Base-by-base conservation (phyloP, 768 basidiomycete species). In the Suillus spraguei region DNA sequence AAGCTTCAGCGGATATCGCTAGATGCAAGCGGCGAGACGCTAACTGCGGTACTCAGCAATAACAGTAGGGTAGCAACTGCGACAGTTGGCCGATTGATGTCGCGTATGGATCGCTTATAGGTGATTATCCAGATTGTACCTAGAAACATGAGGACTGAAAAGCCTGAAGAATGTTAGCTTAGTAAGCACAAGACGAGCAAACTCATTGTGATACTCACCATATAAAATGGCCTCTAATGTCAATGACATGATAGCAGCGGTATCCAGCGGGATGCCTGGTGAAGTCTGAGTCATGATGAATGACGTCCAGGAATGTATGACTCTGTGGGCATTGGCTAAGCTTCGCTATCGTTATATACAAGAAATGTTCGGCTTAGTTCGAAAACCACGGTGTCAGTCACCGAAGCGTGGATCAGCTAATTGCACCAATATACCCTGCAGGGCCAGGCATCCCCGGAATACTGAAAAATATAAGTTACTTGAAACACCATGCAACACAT, bases 241-340 rank as follows among this genome's bases (percentile, higher is more conserved):
- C 10, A 5, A 22, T 24, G 54, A 38, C 22, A 36, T 24, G 14
- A 36, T 16, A 16, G 8, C 14, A 56, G 54, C 54, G 8, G 54
- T 24, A 38, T 56, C 35, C 13, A 52, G 50, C 17, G 50, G 49
- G 49, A 50, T 50, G 16, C 49, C 49, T 50, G 49, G 4, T 50
- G 49, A 50, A 50, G 28, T 28, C 28, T 28, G 28, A 28, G 28
- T 16, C 49, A 50, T 50, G 16, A 16, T 16, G 14, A 17, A 50
- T 32, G 3, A 9, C 16, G 49, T 7, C 49, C 14, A 4, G 14
- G 49, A 16, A 50, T 50, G 9, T 10, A 28, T 28, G 16, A 17
- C 28, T 4, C 8, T 16, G 47, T 49, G 24, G 24, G 24, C 22
- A 24, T 5, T 47, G 22, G 22, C 14, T 24, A 47, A 10, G 28